These are phyloP conservation scores for Talaromyces trachyspermus DNA, from an alignment of 495 filamentous ascomycete species.

Conservation along the genomic window DNA sequence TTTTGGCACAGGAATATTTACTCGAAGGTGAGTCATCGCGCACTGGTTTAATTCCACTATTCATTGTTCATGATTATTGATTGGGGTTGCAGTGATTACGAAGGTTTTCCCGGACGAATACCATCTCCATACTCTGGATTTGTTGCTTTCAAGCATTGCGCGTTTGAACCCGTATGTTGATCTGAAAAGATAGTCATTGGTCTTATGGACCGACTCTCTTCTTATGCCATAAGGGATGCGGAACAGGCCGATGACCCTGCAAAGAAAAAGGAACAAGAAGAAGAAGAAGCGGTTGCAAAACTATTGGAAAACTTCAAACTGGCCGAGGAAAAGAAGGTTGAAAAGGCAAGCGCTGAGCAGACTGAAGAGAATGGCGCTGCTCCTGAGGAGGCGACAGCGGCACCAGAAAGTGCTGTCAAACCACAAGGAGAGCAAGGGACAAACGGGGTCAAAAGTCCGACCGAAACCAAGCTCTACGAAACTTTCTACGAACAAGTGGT, in stretches of 20 bases:
- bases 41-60: too few species aligned
- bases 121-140: slow-evolving; percentile 91
- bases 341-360: slow-evolving; percentile 22
- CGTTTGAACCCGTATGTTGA: slow-evolving; percentile 92
- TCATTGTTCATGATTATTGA: too few species aligned
- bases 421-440: slow-evolving; percentile 15
- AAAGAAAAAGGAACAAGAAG: slow-evolving; percentile 66
- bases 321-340: slow-evolving; percentile 49
- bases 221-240: slow-evolving; percentile 83
- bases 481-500: slow-evolving; percentile 97
- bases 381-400: slow-evolving; percentile 27
- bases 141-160: slow-evolving; percentile 84
- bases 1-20: slow-evolving; percentile 94
- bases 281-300: slow-evolving; percentile 72
- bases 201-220: slow-evolving; percentile 90
- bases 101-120: slow-evolving; percentile 99
- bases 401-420: slow-evolving; percentile 15
- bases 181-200: slow-evolving; percentile 97
- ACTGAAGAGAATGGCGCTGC: slow-evolving; percentile 40
- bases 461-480: slow-evolving; percentile 86
- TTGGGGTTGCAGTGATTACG: slow-evolving; percentile 64
- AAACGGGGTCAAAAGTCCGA: slow-evolving; percentile 19
- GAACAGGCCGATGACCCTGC: slow-evolving; percentile 70
- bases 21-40: slow-evolving; percentile 58
- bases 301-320: slow-evolving; percentile 72